Conservation (phyloP, 148 eudicot species). For the Rhododendron williamsianum region DNA sequence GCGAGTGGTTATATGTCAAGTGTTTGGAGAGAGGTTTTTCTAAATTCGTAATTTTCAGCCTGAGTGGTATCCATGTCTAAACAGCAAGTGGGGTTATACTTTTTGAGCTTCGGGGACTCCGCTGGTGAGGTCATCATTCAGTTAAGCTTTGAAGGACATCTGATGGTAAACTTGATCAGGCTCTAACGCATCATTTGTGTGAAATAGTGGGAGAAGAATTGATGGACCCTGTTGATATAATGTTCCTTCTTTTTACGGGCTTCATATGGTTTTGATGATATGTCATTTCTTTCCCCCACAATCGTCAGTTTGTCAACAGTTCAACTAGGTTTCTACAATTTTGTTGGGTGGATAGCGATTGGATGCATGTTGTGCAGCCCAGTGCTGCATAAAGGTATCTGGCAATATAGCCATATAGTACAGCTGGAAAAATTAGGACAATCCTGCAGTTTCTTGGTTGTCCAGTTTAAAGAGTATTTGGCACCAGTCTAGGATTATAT, state of each 20-base stretch:
- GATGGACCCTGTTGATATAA: too few relatives aligned
- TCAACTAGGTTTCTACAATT: neutral
- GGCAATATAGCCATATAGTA: too few relatives aligned
- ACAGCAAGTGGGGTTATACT: neutral
- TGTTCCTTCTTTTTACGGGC: neutral
- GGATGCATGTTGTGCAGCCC: too few relatives aligned
- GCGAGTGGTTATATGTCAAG: too few relatives aligned
- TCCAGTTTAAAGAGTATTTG: too few relatives aligned
- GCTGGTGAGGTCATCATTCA: neutral
- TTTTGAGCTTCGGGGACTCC: neutral
- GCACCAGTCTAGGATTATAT: neutral
- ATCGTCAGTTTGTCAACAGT: neutral
- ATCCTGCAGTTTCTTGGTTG: too few relatives aligned
- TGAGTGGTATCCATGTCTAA: neutral
- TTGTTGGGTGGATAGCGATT: too few relatives aligned
- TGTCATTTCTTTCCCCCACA: neutral
- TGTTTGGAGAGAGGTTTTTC: neutral
- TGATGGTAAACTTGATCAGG: neutral
- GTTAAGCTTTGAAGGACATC: neutral
- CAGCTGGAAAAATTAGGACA: too few relatives aligned
- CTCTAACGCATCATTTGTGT: neutral
- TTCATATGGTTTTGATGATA: neutral
- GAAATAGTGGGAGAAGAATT: neutral
- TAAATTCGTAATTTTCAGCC: neutral
- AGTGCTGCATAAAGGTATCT: too few relatives aligned